Evolutionary conservation across 306 rosid species (phyloP).

Genomic region (Begonia masoniana): DNA sequence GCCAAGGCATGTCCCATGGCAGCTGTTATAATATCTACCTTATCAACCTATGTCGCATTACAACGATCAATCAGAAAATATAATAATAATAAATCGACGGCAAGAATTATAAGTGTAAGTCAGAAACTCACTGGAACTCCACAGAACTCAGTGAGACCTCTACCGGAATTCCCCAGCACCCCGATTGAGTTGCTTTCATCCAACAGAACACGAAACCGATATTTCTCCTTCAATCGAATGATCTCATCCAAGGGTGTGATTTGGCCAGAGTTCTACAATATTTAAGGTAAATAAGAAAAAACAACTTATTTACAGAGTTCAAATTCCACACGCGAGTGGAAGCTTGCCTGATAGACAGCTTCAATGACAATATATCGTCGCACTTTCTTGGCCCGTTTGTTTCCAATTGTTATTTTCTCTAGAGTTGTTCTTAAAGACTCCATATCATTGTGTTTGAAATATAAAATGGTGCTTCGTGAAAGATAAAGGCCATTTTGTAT

Average conservation of each 20-base stretch:
- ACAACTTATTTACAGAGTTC: background rate
- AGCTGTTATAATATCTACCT: constrained; percentile 89
- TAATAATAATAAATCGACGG: constrained; percentile 13
- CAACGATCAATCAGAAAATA: constrained; percentile 10
- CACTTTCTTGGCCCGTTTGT: constrained; percentile 55
- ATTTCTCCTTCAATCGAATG: constrained; percentile 81
- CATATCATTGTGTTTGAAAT: constrained; percentile 92
- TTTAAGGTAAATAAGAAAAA: background rate
- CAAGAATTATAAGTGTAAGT: background rate
- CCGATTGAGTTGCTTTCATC: constrained; percentile 99
- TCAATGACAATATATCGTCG: constrained; percentile 97
- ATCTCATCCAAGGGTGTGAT: constrained; percentile 86
- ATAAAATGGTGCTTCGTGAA: constrained; percentile 84
- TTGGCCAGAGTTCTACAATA: constrained; percentile 86
- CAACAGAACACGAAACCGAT: constrained; percentile 70
- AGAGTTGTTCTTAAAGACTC: constrained; percentile 61
- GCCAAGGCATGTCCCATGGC: constrained; percentile 98
- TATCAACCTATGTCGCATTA: constrained; percentile 50
- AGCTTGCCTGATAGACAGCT: constrained; percentile 83
- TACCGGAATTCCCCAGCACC: constrained; percentile 82
- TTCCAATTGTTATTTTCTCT: constrained; percentile 52
- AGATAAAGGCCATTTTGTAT: constrained; percentile 93
- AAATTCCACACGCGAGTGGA: constrained; percentile 6
- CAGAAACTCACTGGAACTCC: constrained; percentile 61
- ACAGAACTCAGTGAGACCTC: constrained; percentile 78